phyloP scores from a whole-genome alignment of 1,284 basidiomycete genomes.

The Ustilago trichophora region DNA sequence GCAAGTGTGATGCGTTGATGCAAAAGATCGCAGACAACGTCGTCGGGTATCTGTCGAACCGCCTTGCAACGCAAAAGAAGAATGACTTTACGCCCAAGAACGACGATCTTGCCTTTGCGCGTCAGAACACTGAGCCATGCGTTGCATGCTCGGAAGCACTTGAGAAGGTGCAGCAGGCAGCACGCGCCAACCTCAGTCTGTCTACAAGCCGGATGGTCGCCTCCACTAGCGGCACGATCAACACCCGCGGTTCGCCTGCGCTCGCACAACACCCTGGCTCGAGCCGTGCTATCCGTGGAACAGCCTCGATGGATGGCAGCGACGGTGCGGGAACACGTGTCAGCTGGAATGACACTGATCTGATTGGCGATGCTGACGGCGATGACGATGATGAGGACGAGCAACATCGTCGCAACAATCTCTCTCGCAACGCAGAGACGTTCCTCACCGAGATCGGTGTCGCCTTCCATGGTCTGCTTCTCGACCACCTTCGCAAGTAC shows the following conservation, averaged over 20 bases:
- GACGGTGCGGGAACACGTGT: slow-evolving; percentile 9
- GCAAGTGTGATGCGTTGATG: slow-evolving; percentile 81
- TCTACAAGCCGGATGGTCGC: slow-evolving; percentile 22
- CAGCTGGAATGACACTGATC: slow-evolving; percentile 15
- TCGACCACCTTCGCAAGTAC: slow-evolving; percentile 96
- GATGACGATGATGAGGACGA: slow-evolving; percentile 26
- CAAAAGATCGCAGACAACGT: slow-evolving; percentile 81
- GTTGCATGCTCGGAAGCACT: slow-evolving; percentile 85
- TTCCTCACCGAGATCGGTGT: slow-evolving; percentile 94
- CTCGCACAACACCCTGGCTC: slow-evolving; percentile 1
- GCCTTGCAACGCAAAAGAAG: slow-evolving; percentile 91
- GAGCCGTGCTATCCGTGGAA: slow-evolving; percentile 8
- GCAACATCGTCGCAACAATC: slow-evolving; percentile 15
- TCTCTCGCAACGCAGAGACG: slow-evolving; percentile 79
- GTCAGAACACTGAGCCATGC: slow-evolving; percentile 95
- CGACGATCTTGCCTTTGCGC: slow-evolving; percentile 85
- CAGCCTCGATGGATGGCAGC: slow-evolving; percentile 13
- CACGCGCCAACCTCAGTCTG: slow-evolving; percentile 73
- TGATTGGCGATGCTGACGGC: slow-evolving; percentile 2
- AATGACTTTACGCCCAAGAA: slow-evolving; percentile 94
- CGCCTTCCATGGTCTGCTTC: slow-evolving; percentile 88
- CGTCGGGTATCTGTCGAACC: slow-evolving; percentile 69
- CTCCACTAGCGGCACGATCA: slow-evolving; percentile 18
- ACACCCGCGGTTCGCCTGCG: slow-evolving; percentile 16
- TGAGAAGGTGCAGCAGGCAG: slow-evolving; percentile 79